Evolutionary conservation across 2,329 filamentous ascomycete species (phyloP).

Genomic region (Calonectria henricotiae): DNA sequence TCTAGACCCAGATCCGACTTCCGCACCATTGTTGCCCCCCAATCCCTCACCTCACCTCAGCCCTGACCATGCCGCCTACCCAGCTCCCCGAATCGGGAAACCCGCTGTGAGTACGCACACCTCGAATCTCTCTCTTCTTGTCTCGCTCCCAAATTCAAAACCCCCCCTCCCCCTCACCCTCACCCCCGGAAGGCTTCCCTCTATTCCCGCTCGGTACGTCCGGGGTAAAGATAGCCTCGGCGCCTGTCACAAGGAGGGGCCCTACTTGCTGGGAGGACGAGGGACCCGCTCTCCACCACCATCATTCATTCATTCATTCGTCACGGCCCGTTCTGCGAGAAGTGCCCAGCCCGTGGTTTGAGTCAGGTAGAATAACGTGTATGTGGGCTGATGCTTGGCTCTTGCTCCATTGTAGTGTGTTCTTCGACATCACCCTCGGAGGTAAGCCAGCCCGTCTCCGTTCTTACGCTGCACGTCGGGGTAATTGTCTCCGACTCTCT

Average conservation of each 20-base stretch:
- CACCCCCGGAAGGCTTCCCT: slow-evolving; percentile 14
- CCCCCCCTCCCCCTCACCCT: not conserved
- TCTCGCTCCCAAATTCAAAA: not conserved
- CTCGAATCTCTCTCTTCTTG: not conserved
- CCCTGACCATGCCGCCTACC: slow-evolving; percentile 61
- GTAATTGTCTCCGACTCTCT: slow-evolving; percentile 2
- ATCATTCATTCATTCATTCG: not conserved
- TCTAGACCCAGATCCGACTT: not conserved
- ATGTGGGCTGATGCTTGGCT: slow-evolving; percentile 48
- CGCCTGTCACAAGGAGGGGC: slow-evolving; percentile 8
- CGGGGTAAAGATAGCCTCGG: slow-evolving; percentile 29
- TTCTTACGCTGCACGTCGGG: slow-evolving; percentile 11
- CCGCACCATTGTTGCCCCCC: slow-evolving; percentile 7
- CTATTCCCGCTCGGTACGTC: slow-evolving; percentile 21
- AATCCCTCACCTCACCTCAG: slow-evolving; percentile 19
- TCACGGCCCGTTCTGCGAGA: slow-evolving; percentile 3
- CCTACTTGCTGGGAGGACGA: slow-evolving; percentile 3
- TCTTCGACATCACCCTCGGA: slow-evolving; percentile 86
- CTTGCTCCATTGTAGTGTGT: slow-evolving; percentile 65
- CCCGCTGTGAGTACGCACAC: slow-evolving; percentile 61
- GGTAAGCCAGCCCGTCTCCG: slow-evolving; percentile 63
- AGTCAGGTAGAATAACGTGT: slow-evolving; percentile 24
- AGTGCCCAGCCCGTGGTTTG: not conserved
- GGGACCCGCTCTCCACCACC: slow-evolving; percentile 26
- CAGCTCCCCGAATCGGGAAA: slow-evolving; percentile 66